Conservation (phyloP, 192 early-diverging fungal species). For the Phlyctochytrium bullatum region DNA sequence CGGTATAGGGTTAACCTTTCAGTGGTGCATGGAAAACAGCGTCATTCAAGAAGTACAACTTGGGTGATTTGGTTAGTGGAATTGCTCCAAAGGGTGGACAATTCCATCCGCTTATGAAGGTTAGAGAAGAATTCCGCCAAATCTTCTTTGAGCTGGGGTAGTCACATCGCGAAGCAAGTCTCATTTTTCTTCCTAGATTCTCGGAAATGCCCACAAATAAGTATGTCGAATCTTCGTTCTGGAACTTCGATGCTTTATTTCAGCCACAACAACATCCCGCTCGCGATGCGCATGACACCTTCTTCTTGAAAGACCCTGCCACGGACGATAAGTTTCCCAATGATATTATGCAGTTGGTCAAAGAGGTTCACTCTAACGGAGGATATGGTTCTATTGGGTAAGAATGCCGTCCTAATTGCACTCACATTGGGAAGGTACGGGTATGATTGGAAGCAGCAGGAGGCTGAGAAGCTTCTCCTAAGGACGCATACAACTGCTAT, state of each 20-base stretch:
- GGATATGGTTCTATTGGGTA: slow-evolving; percentile 92
- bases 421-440: slow-evolving; percentile 53
- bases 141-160: slow-evolving; percentile 99
- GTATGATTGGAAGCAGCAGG: slow-evolving; percentile 87
- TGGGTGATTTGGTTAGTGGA: slow-evolving; percentile 76
- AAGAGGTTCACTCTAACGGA: slow-evolving; percentile 87
- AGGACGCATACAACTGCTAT: slow-evolving; percentile 98
- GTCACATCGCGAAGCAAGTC: slow-evolving; percentile 7
- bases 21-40: slow-evolving; percentile 91
- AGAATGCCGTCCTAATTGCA: background rate
- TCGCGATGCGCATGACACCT: slow-evolving; percentile 58
- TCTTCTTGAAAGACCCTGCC: slow-evolving; percentile 66
- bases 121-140: slow-evolving; percentile 96
- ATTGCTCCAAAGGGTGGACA: slow-evolving; percentile 78
- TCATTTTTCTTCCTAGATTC: slow-evolving; percentile 51
- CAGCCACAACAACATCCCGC: slow-evolving; percentile 98
- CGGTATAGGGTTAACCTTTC: slow-evolving; percentile 16
- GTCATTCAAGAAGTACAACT: slow-evolving; percentile 99
- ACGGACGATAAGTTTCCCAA: slow-evolving; percentile 71
- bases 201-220: slow-evolving; percentile 98
- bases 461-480: slow-evolving; percentile 89
- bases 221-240: slow-evolving; percentile 97
- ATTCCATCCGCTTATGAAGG: slow-evolving; percentile 98
- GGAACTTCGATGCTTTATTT: slow-evolving; percentile 99
- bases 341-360: slow-evolving; percentile 90